Base-by-base conservation (phyloP, 2,329 filamentous ascomycete genomes). In the Capronia coronata region DNA sequence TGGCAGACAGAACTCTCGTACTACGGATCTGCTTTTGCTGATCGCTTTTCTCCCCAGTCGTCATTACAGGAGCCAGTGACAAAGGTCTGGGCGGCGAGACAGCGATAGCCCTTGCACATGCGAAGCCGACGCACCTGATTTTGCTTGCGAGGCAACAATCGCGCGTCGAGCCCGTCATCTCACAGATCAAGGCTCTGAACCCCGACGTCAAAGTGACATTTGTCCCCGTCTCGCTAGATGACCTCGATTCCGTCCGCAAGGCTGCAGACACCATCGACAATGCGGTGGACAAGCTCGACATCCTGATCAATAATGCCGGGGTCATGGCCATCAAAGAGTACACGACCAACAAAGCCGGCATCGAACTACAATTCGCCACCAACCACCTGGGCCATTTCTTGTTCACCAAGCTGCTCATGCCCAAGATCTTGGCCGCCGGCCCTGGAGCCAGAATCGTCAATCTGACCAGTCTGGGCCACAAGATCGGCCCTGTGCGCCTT, bases 381-480 rank as follows among this genome's bases (percentile, higher is more conserved):
- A 68, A 68, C 43, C 62, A 68, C 42, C 30, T 68, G 27, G 64
- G 65, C 4, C 64, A 63, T 39, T 67, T 66, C 53, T 50, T 67
- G 11, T 60, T 67, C 35, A 66, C 64, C 1, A 62, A 62, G 23
- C 53, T 62, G n/a, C 51, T 68, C 1, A 53, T 64, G 30, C 44
- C 52, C 9, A 59, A 61, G 35, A 51, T 66, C 16, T 47, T 55
- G 8, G 55, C 51, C 19, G 58, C 60, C 1, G 59, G 52, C 2
- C 40, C 39, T 2, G 54, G 51, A n/a, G 40, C 56, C 14, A 40
- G 57, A 21, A 54, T 77, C 6, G 66, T 77, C 16, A 73, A 67
- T 51, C 61, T 77, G 6, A 67, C 66, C 21, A 75, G 72, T 56
- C 61, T 68, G 25, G 73, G 71, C 1, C 67, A 76, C 53, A 63